Conservation (phyloP, 495 filamentous ascomycete species). For the Jackrogersella minutella region DNA sequence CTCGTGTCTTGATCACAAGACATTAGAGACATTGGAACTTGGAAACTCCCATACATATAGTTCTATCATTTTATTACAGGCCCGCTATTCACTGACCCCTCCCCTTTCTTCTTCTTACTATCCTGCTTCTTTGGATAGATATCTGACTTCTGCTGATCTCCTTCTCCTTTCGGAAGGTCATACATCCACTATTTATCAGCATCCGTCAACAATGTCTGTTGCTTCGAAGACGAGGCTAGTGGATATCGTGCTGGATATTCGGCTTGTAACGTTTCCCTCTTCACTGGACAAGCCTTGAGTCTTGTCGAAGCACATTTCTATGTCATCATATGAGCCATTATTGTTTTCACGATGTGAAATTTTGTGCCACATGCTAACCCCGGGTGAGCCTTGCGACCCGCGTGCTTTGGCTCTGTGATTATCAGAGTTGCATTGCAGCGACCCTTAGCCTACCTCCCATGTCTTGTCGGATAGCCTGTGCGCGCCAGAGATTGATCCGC, state of each 20-base stretch:
- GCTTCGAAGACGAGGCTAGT: constrained; percentile 18
- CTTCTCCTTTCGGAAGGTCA: constrained; percentile 39
- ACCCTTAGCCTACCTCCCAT: constrained; percentile 27
- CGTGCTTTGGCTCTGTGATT: constrained; percentile 37
- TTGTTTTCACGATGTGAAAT: constrained; percentile 13
- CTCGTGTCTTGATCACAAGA: constrained; percentile 32
- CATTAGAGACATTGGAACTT: constrained; percentile 1
- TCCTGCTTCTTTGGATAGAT: constrained; percentile 24
- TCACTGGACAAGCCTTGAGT: constrained; percentile 7
- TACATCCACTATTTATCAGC: constrained; percentile 19
- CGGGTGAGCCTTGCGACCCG: constrained; percentile 27
- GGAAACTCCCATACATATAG: constrained; percentile 16
- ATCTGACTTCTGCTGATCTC: constrained; percentile 16
- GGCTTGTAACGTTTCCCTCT: constrained; percentile 31
- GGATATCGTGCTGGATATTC: neutral
- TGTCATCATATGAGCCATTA: constrained; percentile 33
- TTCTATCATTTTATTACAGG: constrained; percentile 21
- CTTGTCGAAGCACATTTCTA: constrained; percentile 2
- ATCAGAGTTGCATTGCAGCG: constrained; percentile 38
- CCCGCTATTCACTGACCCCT: constrained; percentile 22
- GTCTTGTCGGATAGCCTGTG: constrained; percentile 13
- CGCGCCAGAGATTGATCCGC: constrained; percentile 23
- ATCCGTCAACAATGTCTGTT: constrained; percentile 27
- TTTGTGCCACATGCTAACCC: constrained; percentile 25
- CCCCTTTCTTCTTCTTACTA: constrained; percentile 7